Percentiles rank a stretch among this genome's conserved stretches.
Conservation (phyloP, 129 eudicot species). For the Lactuca sativa region DNA sequence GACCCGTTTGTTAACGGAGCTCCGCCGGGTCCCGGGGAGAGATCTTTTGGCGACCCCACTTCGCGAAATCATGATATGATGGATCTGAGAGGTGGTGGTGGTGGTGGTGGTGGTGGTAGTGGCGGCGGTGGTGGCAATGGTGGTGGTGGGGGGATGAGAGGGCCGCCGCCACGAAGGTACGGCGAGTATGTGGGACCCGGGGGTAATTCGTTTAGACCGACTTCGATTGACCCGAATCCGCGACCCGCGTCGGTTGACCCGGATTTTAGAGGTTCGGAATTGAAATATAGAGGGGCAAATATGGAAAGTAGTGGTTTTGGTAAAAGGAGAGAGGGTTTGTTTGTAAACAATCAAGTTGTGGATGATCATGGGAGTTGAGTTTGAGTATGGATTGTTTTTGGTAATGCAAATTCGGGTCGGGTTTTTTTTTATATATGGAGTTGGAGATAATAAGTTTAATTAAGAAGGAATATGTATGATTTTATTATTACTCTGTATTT, state of each 20-base stretch:
- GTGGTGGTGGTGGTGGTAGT: conserved; percentile 41
- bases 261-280: conserved; percentile 61
- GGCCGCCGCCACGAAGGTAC: conserved; percentile 69
- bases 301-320: conserved; percentile 61
- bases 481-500: conserved; percentile 28
- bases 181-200: conserved; percentile 51
- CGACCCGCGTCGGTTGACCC: conserved; percentile 66
- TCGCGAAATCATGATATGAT: conserved; percentile 54
- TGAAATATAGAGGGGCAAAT: conserved; percentile 75
- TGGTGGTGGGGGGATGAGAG: conserved; percentile 58
- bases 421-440: neutral
- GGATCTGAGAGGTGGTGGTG: conserved; percentile 61
- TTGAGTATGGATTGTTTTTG: conserved; percentile 27
- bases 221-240: conserved; percentile 45
- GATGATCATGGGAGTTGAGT: conserved; percentile 60
- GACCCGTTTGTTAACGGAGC: conserved; percentile 76
- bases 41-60: conserved; percentile 60
- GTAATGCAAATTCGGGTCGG: conserved; percentile 1
- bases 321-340: conserved; percentile 74
- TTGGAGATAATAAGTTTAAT: conserved; percentile 17
- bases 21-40: conserved; percentile 57
- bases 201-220: conserved; percentile 56
- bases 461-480: conserved; percentile 33
- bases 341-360: conserved; percentile 62
- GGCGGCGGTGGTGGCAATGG: conserved; percentile 35